Conservation (phyloP, 768 basidiomycete species). For the Exsudoporus frostii region DNA sequence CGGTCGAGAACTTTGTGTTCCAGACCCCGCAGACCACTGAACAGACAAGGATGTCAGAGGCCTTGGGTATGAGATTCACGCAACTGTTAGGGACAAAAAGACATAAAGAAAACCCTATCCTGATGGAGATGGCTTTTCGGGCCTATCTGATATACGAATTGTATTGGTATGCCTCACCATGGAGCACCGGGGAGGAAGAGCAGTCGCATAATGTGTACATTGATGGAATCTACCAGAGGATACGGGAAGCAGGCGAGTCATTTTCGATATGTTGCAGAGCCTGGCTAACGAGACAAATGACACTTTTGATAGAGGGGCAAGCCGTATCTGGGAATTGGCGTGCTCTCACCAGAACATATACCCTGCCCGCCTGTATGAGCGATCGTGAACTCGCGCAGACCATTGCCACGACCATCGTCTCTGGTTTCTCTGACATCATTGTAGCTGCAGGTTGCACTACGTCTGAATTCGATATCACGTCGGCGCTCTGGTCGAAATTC, state of each 20-base stretch:
- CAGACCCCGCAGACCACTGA: constrained; percentile 9
- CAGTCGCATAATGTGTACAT: constrained; percentile 15
- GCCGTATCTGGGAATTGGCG: constrained; percentile 43
- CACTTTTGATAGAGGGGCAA: constrained; percentile 37
- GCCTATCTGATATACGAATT: constrained; percentile 23
- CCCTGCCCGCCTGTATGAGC: constrained; percentile 7
- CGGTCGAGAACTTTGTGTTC: constrained; percentile 37
- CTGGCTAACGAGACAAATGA: background rate
- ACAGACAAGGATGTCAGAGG: constrained; percentile 8
- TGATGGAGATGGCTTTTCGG: constrained; percentile 33
- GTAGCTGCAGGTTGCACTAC: constrained; percentile 23
- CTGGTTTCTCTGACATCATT: constrained; percentile 28
- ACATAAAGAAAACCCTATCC: constrained; percentile 26
- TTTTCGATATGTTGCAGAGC: background rate
- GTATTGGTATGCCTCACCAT: constrained; percentile 19
- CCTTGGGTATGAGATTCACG: constrained; percentile 16
- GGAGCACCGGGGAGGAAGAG: constrained; percentile 21
- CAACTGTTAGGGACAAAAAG: constrained; percentile 18
- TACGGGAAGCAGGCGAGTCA: constrained; percentile 33
- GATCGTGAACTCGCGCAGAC: constrained; percentile 14
- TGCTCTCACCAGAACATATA: constrained; percentile 32
- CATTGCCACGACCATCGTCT: constrained; percentile 7
- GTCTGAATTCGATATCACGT: constrained; percentile 27
- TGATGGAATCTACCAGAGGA: constrained; percentile 31
- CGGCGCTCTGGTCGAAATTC: constrained; percentile 42